Base-by-base conservation (phyloP, 768 basidiomycete species). In the Melanogaster broomeanus region DNA sequence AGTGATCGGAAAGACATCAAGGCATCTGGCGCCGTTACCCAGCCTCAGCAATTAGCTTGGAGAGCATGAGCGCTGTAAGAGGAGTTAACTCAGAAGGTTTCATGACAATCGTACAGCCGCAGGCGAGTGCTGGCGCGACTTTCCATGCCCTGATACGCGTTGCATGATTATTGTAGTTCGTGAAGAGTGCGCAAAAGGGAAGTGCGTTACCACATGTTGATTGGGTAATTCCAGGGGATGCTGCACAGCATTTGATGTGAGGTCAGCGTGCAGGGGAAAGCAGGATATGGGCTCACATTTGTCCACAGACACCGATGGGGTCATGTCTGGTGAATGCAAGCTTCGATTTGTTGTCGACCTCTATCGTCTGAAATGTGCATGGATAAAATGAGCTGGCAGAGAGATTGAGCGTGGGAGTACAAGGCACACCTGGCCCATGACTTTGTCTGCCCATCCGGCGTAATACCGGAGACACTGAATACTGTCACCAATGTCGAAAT, bases 371-470 rank as follows among this genome's bases (percentile, higher is more conserved):
- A 19, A 37, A 53, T 42, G 24, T 40, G 38, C 46, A 49, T 42
- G 50, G 27, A 33, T 33, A 31, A 44, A 28, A 33, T 60, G n/a
- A 55, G 44, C 19, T 15, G 48, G 33, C 22, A 30, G 37, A 53
- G 18, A 25, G 38, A 12, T 19, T 27, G 22, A 28, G 37, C 12
- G 18, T 50, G 42, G 19, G 49, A 51, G 48, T 56, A 53, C 37
- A 30, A 38, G 31, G 37, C n/a, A 59, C 56, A 87, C 88, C 81
- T 95, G 84, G 19, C 97, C 96, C 22, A 78, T 72, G 45, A 97
- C 86, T 74, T 98, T 98, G 74, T 98, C 95, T 9, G 92, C 91
- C 89, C 90, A 95, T 21, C 95, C 95, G 34, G 93, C 95, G 65
- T 94, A 97, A 72, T 98, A 97, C 44, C 91, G 79, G 45, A 93